Percentiles rank a stretch among this genome's conserved stretches.
These are phyloP conservation scores for Elongisporangium prolatum DNA, from an alignment of 352 stramenopile genomes.

Conservation along the genomic window DNA sequence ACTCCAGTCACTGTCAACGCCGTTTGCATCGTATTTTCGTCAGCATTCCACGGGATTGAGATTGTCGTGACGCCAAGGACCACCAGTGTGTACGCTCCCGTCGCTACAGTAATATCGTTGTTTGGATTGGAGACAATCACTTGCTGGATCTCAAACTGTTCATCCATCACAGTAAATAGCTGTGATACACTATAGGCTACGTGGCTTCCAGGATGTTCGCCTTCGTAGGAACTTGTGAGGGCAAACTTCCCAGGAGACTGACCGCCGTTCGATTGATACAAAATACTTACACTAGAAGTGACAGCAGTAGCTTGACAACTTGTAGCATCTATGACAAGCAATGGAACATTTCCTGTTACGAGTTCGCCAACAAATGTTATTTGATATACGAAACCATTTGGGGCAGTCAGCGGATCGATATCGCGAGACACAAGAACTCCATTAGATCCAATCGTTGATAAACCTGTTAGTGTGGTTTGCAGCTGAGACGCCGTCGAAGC, in stretches of 20 bases:
- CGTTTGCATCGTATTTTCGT: constrained; percentile 35
- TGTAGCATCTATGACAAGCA: constrained; percentile 19
- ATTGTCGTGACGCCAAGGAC: constrained; percentile 23
- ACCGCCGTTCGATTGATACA: constrained; percentile 26
- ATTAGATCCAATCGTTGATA: constrained; percentile 27
- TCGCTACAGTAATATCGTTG: constrained; percentile 22
- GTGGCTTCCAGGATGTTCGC: constrained; percentile 38
- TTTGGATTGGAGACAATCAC: constrained; percentile 42
- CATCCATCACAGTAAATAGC: constrained; percentile 63
- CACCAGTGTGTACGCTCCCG: constrained; percentile 37
- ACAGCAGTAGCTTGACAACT: constrained; percentile 16
- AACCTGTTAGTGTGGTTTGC: constrained; percentile 15
- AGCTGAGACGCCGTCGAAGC: constrained; percentile 17
- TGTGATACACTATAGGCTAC: constrained; percentile 56
- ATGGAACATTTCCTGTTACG: constrained; percentile 46
- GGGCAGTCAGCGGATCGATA: constrained; percentile 24
- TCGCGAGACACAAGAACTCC: constrained; percentile 51
- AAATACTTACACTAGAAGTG: constrained; percentile 18
- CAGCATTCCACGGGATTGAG: constrained; percentile 54
- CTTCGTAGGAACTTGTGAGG: constrained; percentile 41
- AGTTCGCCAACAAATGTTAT: constrained; percentile 66
- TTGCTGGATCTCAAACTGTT: constrained; percentile 68
- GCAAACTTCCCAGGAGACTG: constrained; percentile 28
- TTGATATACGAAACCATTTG: constrained; percentile 52
- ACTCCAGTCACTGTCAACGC: constrained; percentile 18